Percentiles rank a stretch among this genome's conserved stretches.
Evolutionary conservation across 768 basidiomycete species (phyloP).

Genomic region (Hygrophoropsis aurantiaca): DNA sequence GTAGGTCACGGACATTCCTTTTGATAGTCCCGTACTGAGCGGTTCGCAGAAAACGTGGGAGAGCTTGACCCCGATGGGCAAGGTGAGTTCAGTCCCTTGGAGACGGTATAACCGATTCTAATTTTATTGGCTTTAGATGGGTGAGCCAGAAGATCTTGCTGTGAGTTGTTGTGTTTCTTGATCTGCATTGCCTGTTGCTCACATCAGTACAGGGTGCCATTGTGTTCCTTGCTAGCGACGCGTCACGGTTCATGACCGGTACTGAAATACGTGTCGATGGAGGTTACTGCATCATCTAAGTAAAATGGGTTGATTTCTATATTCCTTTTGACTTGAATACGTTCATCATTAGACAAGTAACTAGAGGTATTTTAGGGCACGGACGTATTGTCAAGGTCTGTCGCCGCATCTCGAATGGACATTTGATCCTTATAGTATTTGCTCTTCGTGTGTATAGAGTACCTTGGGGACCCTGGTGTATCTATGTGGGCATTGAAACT

Average conservation of each 20-base stretch:
- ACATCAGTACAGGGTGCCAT: conserved; percentile 64
- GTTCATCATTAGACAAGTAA: conserved; percentile 3
- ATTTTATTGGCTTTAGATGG: conserved; percentile 56
- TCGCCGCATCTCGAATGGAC: conserved; percentile 1
- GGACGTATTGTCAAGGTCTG: conserved; percentile 3
- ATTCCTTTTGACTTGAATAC: conserved; percentile 6
- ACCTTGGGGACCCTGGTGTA: neutral
- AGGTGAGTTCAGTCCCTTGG: conserved; percentile 43
- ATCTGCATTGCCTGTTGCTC: neutral
- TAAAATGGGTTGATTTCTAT: neutral
- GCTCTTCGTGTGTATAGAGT: neutral
- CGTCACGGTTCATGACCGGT: conserved; percentile 88
- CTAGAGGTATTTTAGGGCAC: conserved; percentile 5
- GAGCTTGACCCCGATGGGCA: conserved; percentile 80
- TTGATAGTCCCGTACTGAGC: conserved; percentile 3
- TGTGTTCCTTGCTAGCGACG: conserved; percentile 88
- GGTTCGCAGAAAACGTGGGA: conserved; percentile 77
- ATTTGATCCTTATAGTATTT: neutral
- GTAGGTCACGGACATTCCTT: conserved; percentile 37
- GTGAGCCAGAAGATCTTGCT: conserved; percentile 89
- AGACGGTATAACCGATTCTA: conserved; percentile 4
- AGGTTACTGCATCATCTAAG: conserved; percentile 74
- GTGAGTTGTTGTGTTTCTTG: conserved; percentile 37
- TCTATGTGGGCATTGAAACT: neutral
- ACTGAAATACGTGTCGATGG: conserved; percentile 85